Conservation (phyloP, 2,329 filamentous ascomycete genomes). For the Xylaria sp. region DNA sequence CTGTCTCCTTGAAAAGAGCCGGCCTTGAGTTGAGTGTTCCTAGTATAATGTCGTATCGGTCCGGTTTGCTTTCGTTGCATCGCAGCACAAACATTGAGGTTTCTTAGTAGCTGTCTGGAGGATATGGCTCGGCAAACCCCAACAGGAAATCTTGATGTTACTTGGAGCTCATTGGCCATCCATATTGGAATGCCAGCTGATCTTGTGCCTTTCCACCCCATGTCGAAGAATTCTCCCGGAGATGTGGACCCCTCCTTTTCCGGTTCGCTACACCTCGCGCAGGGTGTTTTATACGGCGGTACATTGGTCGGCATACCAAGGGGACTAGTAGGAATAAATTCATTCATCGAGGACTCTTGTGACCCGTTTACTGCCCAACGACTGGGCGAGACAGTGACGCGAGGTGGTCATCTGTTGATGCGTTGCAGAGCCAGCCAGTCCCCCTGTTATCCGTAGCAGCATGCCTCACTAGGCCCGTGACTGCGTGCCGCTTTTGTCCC, state of each 20-base stretch:
- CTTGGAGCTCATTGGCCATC: slow-evolving; percentile 20
- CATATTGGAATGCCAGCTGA: slow-evolving; percentile 17
- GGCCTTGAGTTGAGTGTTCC: background rate
- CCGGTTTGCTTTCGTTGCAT: slow-evolving; percentile 24
- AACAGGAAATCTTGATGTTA: slow-evolving; percentile 2
- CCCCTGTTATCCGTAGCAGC: background rate
- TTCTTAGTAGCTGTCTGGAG: slow-evolving; percentile 11
- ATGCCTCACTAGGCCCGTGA: background rate
- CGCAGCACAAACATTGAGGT: slow-evolving; percentile 16
- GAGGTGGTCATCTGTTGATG: background rate
- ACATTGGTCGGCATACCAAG: background rate
- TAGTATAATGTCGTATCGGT: slow-evolving; percentile 22
- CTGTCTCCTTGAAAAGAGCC: background rate
- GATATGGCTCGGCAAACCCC: slow-evolving; percentile 12
- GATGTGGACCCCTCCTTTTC: slow-evolving; percentile 5
- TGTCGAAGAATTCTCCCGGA: background rate
- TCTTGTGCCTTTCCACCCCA: slow-evolving; percentile 6
- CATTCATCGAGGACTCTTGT: background rate
- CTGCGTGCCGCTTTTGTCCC: slow-evolving; percentile 14
- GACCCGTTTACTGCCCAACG: background rate
- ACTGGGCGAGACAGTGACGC: background rate
- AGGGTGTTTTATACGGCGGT: slow-evolving; percentile 1
- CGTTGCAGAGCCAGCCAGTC: background rate
- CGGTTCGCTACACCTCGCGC: background rate
- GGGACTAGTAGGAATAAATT: background rate